Evolutionary conservation across 108 stramenopile genomes (phyloP).

Genomic region (Cylindrotheca closterium): DNA sequence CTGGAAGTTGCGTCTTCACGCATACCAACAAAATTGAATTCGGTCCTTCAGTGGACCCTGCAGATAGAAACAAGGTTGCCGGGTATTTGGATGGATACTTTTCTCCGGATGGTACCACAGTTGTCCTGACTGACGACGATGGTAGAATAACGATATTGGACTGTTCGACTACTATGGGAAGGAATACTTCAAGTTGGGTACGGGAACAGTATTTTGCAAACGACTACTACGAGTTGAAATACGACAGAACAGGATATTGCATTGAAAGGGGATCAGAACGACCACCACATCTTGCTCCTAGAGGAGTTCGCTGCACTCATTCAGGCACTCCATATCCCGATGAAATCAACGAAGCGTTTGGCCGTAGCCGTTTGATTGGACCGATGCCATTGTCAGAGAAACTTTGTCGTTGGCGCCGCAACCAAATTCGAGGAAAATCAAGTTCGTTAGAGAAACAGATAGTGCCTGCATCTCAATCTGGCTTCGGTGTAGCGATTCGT

Average conservation of each 20-base stretch:
- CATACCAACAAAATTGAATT: slow-evolving; percentile 56
- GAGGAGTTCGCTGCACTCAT: slow-evolving; percentile 65
- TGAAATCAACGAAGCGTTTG: slow-evolving; percentile 49
- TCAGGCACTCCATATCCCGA: slow-evolving; percentile 56
- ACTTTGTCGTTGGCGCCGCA: slow-evolving; percentile 34
- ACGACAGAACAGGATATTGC: slow-evolving; percentile 79
- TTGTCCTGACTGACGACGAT: slow-evolving; percentile 76
- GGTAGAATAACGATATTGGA: slow-evolving; percentile 73
- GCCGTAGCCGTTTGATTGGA: slow-evolving; percentile 30
- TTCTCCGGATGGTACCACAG: slow-evolving; percentile 56
- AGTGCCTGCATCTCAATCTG: background rate
- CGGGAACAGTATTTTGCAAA: slow-evolving; percentile 86
- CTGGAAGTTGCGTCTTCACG: slow-evolving; percentile 61
- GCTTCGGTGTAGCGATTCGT: background rate
- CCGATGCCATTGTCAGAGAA: slow-evolving; percentile 52
- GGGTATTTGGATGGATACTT: slow-evolving; percentile 79
- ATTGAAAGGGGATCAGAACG: slow-evolving; percentile 74
- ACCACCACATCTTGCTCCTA: slow-evolving; percentile 85
- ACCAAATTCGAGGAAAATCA: slow-evolving; percentile 30
- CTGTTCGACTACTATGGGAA: slow-evolving; percentile 15
- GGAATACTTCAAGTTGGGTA: slow-evolving; percentile 53
- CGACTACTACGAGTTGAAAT: slow-evolving; percentile 85
- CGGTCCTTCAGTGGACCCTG: slow-evolving; percentile 41
- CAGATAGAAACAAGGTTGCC: slow-evolving; percentile 49
- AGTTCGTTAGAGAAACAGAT: background rate